Base-by-base conservation (phyloP, 768 basidiomycete genomes). In the Trametes cubensis region DNA sequence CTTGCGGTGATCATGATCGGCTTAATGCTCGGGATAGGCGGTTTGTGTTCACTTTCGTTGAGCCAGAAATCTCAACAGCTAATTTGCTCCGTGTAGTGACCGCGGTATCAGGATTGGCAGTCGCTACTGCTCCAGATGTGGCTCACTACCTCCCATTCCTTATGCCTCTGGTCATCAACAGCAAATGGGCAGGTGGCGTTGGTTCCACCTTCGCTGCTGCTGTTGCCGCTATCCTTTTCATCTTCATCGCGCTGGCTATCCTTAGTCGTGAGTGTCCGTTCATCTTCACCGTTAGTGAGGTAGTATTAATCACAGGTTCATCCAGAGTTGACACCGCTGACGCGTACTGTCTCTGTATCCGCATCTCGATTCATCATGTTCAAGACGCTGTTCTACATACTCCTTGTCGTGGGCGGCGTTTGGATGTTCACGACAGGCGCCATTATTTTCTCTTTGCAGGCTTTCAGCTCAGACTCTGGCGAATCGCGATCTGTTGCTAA, bases 111-210 rank as follows among this genome's bases (percentile, higher is more conserved):
- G 90, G 88, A 2, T 78, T 94, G 44, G 81, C 83, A 6, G 75
- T 92, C 20, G 80, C 85, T 44, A 79, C 81, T n/a, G 85, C 88
- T 0, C 91, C 92, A 3, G 84, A 90, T 66, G 83, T 90, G 58
- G 83, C 85, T 0, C 86, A 90, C 74, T 88, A 85, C 67, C 70
- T 93, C 15, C 79, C 84, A 0, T 89, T 93, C 76, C 75, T 93
- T 58, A 65, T 74, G 38, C 79, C 83, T 1, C 71, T 92, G 6
- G 74, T 82, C 20, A 75, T 74, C 6, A 74, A 79, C 14, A 76
- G 85, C 64, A 74, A 77, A 2, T 70, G 92, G 50, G 82, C 79
- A 6, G 78, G 85, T 13, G 90, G 88, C 0, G 66, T 93, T 38
- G 87, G 85, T 0, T 87, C 87, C 10, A 80, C 86, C 17, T 76